phyloP scores from a whole-genome alignment of 352 stramenopile genomes.

The Pythium grandisporangium region DNA sequence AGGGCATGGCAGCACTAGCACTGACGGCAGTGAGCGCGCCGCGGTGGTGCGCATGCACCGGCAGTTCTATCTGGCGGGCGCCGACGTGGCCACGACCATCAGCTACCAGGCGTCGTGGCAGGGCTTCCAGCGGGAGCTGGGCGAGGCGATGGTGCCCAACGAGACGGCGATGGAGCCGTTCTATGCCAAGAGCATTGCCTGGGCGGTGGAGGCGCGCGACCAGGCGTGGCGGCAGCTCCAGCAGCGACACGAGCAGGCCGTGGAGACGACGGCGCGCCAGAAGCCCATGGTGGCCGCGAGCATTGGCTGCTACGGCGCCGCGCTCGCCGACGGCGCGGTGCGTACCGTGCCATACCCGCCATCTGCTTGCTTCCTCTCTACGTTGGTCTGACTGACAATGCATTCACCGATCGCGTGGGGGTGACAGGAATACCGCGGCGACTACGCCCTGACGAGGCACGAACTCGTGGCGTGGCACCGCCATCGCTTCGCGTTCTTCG shows the following conservation, averaged over 20 bases:
- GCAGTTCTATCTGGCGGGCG: conserved; percentile 65
- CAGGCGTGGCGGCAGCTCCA: conserved; percentile 36
- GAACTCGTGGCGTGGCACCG: conserved; percentile 73
- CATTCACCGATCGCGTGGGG: too few species aligned
- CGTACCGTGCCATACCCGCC: conserved; percentile 2
- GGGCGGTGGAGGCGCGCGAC: conserved; percentile 61
- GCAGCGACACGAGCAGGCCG: conserved; percentile 6
- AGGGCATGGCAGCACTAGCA: too few species aligned
- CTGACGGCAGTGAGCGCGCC: conserved; percentile 36
- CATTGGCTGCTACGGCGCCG: conserved; percentile 80
- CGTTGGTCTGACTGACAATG: too few species aligned
- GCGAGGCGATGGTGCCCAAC: conserved; percentile 35
- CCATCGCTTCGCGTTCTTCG: conserved; percentile 65
- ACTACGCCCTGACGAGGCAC: conserved; percentile 61
- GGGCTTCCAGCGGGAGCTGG: conserved; percentile 73
- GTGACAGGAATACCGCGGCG: conserved; percentile 80
- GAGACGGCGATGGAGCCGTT: conserved; percentile 41
- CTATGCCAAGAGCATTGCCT: conserved; percentile 65
- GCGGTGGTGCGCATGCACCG: conserved; percentile 64
- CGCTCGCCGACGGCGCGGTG: conserved; percentile 77
- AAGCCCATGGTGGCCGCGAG: conserved; percentile 74
- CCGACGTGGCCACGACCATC: conserved; percentile 70
- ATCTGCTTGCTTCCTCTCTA: background rate
- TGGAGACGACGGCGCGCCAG: conserved; percentile 16
- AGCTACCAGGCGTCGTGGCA: conserved; percentile 85